phyloP scores from a whole-genome alignment of 257 asterid genomes.

The Scutellaria minor region DNA sequence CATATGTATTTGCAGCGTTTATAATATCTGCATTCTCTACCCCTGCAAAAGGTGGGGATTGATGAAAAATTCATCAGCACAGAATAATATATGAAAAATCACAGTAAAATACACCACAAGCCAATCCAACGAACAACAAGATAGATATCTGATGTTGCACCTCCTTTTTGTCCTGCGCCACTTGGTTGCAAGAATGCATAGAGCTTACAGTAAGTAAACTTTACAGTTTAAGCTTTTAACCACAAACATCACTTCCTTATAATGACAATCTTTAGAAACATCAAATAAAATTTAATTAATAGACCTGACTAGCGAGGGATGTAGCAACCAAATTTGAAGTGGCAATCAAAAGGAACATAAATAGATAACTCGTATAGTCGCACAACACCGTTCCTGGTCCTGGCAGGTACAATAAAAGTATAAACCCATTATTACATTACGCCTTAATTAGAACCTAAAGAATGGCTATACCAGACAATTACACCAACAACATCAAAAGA shows the following conservation, averaged over 20 bases:
- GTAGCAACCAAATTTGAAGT: slow-evolving; percentile 92
- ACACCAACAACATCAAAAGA: background rate
- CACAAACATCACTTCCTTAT: background rate
- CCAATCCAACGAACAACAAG: slow-evolving; percentile 71
- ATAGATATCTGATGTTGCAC: slow-evolving; percentile 88
- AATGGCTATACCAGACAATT: background rate
- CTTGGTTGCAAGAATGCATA: slow-evolving; percentile 34
- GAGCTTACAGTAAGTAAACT: slow-evolving; percentile 14
- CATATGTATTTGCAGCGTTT: slow-evolving; percentile 76
- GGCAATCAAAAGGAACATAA: slow-evolving; percentile 90
- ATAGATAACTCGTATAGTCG: slow-evolving; percentile 66
- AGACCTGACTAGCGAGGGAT: slow-evolving; percentile 74
- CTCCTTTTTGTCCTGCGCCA: slow-evolving; percentile 62
- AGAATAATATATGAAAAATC: slow-evolving; percentile 15
- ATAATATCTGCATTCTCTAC: slow-evolving; percentile 67
- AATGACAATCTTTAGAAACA: background rate
- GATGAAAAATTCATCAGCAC: slow-evolving; percentile 30
- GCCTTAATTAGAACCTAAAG: too few species aligned
- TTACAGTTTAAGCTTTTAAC: background rate
- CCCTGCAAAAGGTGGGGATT: slow-evolving; percentile 70
- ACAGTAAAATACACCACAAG: slow-evolving; percentile 41
- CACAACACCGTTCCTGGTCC: slow-evolving; percentile 90
- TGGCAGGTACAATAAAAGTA: slow-evolving; percentile 20
- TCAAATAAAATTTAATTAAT: slow-evolving; percentile 42
- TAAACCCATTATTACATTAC: too few species aligned